These are phyloP conservation scores for Hysterangium stoloniferum DNA, from an alignment of 768 basidiomycete genomes.

Conservation along the genomic window DNA sequence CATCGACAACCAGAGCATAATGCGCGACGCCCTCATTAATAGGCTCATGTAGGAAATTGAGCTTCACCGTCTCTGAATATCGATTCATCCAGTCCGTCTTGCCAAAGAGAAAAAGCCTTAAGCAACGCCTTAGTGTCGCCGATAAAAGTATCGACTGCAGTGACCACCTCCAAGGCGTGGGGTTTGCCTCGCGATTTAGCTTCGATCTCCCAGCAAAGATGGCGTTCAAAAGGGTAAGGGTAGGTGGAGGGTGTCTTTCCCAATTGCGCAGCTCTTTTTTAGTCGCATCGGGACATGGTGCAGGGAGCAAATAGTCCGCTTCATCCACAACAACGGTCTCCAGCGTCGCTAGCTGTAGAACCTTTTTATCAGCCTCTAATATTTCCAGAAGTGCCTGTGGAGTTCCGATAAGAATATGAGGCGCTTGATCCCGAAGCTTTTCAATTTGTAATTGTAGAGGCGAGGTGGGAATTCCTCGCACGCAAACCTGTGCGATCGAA, in stretches of 20 bases:
- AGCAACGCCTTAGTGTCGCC: constrained; percentile 55
- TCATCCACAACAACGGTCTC: constrained; percentile 67
- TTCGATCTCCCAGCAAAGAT: constrained; percentile 39
- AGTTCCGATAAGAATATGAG: constrained; percentile 65
- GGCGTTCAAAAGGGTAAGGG: constrained; percentile 49
- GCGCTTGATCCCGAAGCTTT: constrained; percentile 35
- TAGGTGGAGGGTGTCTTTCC: constrained; percentile 48
- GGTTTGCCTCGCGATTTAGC: constrained; percentile 18
- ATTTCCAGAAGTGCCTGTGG: constrained; percentile 61
- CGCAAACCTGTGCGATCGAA: constrained; percentile 51
- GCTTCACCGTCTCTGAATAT: constrained; percentile 8
- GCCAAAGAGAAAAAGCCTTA: constrained; percentile 44
- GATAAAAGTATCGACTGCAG: constrained; percentile 65
- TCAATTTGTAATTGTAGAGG: constrained; percentile 35
- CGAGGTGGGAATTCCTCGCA: constrained; percentile 38
- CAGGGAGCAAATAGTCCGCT: constrained; percentile 63
- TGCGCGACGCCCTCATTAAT: constrained; percentile 12
- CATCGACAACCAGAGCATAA: constrained; percentile 52
- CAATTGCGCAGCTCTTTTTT: constrained; percentile 33
- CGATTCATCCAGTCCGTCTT: constrained; percentile 52
- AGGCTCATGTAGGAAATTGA: not conserved
- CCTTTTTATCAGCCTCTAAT: constrained; percentile 34
- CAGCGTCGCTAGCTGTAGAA: constrained; percentile 39
- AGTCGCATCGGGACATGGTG: constrained; percentile 35
- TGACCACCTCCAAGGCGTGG: constrained; percentile 14